Base-by-base conservation (phyloP, 768 basidiomycete genomes). In the Lactifluus piperatus region DNA sequence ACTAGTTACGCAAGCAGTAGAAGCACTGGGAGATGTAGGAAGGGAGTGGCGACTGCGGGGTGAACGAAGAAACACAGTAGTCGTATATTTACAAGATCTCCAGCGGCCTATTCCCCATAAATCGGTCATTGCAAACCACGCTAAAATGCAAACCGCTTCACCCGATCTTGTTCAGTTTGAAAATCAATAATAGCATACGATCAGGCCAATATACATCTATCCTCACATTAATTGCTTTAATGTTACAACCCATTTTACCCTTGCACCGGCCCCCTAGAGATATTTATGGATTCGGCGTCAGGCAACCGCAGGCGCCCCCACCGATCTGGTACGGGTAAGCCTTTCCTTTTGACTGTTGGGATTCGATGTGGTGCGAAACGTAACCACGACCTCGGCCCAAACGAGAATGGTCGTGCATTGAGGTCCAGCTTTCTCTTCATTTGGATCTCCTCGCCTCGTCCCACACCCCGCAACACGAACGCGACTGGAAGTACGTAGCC, bases 11-110 rank as follows among this genome's bases (percentile, higher is more conserved):
- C 49, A 56, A 14, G 57, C 51, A 22, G 53, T 67, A 20, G 53
- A 63, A 26, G 51, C 46, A 36, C 55, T 74, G 29, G 55, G 53
- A 26, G 72, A 69, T 49, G 45, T 65, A 8, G 70, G 56, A 26
- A 62, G 51, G 53, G 67, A 68, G 50, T 63, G 61, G 58, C 37
- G 48, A 43, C 32, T 51, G 29, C 60, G 67, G 51, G 51, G 63
- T 43, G 52, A 56, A 29, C 62, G 43, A 32, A 63, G 32, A 44
- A 54, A 51, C 6, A 49, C 59, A 39, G 47, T 43, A 3, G 55
- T 54, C 24, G 39, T 57, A 37, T 57, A 60, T 24, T 26, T 65
- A 4, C 64, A 65, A 39, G 55, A 54, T 45, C 55, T 11, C 26
- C 49, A 49, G n/a, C 57, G 62, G 7, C 63, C 51, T 27, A 49